phyloP scores from a whole-genome alignment of 2,329 filamentous ascomycete genomes.

The Colletotrichum higginsianum region DNA sequence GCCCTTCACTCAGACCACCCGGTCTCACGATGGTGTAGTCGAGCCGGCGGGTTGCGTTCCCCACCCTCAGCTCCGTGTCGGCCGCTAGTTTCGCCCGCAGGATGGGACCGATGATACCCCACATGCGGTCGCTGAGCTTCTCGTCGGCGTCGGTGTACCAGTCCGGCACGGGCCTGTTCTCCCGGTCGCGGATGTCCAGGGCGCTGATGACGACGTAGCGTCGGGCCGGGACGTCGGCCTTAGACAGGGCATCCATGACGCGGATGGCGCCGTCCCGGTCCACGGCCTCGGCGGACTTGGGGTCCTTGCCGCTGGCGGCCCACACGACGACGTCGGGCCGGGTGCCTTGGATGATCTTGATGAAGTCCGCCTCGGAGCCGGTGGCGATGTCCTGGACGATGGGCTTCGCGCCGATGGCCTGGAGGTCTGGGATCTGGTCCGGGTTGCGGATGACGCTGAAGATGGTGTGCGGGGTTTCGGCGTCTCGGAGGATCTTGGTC shows the following conservation, averaged over 20 bases:
- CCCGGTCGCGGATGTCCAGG: constrained; percentile 59
- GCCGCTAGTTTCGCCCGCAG: constrained; percentile 60
- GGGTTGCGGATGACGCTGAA: constrained; percentile 49
- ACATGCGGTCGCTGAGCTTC: constrained; percentile 53
- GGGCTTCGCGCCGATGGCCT: constrained; percentile 57
- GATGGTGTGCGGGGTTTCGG: constrained; percentile 44
- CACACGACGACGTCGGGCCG: constrained; percentile 53
- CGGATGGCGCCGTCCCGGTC: constrained; percentile 62
- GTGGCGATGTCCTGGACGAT: constrained; percentile 60
- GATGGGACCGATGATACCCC: constrained; percentile 56
- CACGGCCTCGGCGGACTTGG: constrained; percentile 59
- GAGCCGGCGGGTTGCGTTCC: constrained; percentile 54
- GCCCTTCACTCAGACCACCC: constrained; percentile 56
- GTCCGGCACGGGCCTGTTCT: constrained; percentile 52
- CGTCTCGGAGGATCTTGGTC: constrained; percentile 43
- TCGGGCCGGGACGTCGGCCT: constrained; percentile 53
- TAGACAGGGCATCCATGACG: constrained; percentile 60
- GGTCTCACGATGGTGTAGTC: constrained; percentile 63
- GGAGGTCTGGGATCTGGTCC: constrained; percentile 53
- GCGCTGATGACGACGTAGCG: constrained; percentile 63
- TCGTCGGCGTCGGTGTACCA: constrained; percentile 60
- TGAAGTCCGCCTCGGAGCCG: constrained; percentile 54
- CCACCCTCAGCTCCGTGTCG: constrained; percentile 55
- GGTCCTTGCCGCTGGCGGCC: constrained; percentile 51
- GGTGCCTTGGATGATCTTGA: constrained; percentile 52